Conservation (phyloP, 1,139 yeast genomes). For the Yamadazyma conglobata region DNA sequence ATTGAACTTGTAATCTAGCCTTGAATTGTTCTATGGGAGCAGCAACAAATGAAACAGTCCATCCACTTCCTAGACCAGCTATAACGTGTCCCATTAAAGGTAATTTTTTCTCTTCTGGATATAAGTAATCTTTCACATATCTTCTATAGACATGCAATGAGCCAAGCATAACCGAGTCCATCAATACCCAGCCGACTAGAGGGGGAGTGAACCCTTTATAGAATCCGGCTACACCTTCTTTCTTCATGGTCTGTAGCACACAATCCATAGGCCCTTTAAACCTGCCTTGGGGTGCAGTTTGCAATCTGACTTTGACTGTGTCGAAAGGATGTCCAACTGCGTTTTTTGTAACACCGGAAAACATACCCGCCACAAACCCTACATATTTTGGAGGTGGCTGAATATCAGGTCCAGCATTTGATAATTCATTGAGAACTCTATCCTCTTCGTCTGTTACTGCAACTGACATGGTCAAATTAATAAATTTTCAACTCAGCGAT, state of each 20-base stretch:
- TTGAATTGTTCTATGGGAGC: conserved; percentile 91
- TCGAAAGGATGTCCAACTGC: conserved; percentile 94
- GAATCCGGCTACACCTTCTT: conserved; percentile 75
- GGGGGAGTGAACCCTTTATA: conserved; percentile 94
- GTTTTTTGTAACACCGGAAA: conserved; percentile 82
- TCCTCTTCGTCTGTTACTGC: conserved; percentile 30
- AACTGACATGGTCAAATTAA: conserved; percentile 20
- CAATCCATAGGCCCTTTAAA: conserved; percentile 85
- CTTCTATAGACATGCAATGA: conserved; percentile 76
- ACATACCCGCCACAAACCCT: conserved; percentile 86
- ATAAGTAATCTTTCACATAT: conserved; percentile 60
- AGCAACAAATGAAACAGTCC: conserved; percentile 90
- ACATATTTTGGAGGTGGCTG: conserved; percentile 52
- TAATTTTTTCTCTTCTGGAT: conserved; percentile 53
- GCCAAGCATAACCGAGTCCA: conserved; percentile 90
- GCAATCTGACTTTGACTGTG: conserved; percentile 82
- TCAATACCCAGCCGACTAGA: conserved; percentile 84
- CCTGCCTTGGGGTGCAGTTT: conserved; percentile 67
- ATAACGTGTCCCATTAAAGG: conserved; percentile 73
- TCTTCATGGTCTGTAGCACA: conserved; percentile 61
- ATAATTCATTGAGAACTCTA: conserved; percentile 15
- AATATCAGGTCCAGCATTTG: conserved; percentile 1
- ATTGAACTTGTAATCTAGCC: conserved; percentile 86
- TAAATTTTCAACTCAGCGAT: conserved; percentile 7
- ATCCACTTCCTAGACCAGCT: conserved; percentile 82